Evolutionary conservation across 1,284 basidiomycete genomes (phyloP).

Genomic region (Amylostereum areolatum): DNA sequence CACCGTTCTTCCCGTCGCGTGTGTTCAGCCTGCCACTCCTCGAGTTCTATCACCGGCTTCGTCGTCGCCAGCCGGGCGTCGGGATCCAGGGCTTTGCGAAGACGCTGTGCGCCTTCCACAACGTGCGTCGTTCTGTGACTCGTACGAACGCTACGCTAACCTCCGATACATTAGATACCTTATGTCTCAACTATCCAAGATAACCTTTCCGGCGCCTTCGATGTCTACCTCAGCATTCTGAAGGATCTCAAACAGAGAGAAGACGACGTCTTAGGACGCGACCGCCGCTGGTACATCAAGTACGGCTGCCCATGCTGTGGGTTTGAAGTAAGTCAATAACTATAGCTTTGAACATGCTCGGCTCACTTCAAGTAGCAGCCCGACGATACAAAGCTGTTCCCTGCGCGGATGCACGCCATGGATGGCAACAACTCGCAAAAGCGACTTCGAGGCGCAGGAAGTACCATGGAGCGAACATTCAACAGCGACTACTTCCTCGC

Average conservation of each 20-base stretch:
- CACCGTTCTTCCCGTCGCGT: too few species aligned
- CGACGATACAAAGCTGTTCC: not conserved
- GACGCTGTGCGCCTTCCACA: constrained; percentile 1
- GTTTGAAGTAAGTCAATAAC: too few species aligned
- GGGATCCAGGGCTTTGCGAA: constrained; percentile 1
- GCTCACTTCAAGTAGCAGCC: too few species aligned
- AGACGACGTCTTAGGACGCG: not conserved
- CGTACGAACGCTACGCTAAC: too few species aligned
- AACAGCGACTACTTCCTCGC: too few species aligned
- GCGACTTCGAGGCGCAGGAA: too few species aligned
- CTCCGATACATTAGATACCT: not conserved
- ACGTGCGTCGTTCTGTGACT: not conserved
- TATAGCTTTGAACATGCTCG: too few species aligned
- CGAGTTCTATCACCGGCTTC: constrained; percentile 5
- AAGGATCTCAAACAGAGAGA: not conserved
- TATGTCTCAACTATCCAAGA: not conserved
- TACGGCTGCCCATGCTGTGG: too few species aligned
- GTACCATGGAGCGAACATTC: too few species aligned
- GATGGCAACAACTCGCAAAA: too few species aligned
- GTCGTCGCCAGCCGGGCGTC: constrained; percentile 3
- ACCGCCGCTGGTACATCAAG: too few species aligned
- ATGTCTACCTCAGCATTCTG: not conserved
- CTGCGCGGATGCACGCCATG: not conserved
- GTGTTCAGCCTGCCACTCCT: constrained; percentile 4
- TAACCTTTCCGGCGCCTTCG: not conserved